Evolutionary conservation across 768 basidiomycete species (phyloP).

Genomic region (Rhodotorula paludigena): DNA sequence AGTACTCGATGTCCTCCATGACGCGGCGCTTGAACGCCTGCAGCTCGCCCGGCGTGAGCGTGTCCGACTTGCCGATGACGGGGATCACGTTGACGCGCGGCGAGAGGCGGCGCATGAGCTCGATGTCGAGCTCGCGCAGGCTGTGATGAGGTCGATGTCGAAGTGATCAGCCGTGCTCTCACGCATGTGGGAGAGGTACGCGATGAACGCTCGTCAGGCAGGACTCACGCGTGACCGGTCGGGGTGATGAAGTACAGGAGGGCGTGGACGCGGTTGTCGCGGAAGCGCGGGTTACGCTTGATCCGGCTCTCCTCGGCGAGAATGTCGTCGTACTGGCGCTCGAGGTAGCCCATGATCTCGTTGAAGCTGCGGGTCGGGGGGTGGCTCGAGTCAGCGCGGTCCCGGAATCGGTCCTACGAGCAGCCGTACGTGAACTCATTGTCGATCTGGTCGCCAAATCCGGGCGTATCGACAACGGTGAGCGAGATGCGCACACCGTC

Average conservation of each 20-base stretch:
- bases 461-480: slow-evolving; percentile 97
- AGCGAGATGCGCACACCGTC: slow-evolving; percentile 96
- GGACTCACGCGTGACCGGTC: slow-evolving; percentile 84
- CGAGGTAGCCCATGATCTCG: slow-evolving; percentile 93
- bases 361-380: slow-evolving; percentile 73
- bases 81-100: slow-evolving; percentile 99
- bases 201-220: not conserved
- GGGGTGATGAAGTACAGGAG: slow-evolving; percentile 97
- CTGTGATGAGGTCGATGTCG: slow-evolving; percentile 40
- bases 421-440: slow-evolving; percentile 87
- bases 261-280: slow-evolving; percentile 94
- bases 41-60: slow-evolving; percentile 86
- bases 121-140: slow-evolving; percentile 96
- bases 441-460: slow-evolving; percentile 98
- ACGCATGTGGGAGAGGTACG: no score
- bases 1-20: slow-evolving; percentile 99
- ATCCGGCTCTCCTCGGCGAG: slow-evolving; percentile 97
- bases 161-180: not conserved
- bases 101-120: slow-evolving; percentile 95
- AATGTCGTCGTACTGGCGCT: slow-evolving; percentile 98
- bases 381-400: not conserved
- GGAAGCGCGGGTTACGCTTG: slow-evolving; percentile 98
- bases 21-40: slow-evolving; percentile 92
- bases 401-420: not conserved
- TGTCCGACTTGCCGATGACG: slow-evolving; percentile 91